phyloP scores from a whole-genome alignment of 2,329 filamentous ascomycete genomes.

The Huntiella abstrusa region DNA sequence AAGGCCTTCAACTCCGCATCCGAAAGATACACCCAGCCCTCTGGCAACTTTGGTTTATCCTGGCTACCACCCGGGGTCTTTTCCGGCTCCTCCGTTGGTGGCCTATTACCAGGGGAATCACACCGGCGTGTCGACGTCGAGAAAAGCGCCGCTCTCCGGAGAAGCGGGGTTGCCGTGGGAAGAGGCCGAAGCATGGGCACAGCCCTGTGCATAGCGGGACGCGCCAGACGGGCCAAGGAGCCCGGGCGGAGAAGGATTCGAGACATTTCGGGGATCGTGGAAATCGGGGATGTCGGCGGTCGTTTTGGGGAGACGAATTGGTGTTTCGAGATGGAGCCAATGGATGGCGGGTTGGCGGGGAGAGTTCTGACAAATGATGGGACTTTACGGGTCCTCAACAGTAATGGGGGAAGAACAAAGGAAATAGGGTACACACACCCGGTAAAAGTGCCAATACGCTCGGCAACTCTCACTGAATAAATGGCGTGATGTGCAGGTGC shows the following conservation, averaged over 20 bases:
- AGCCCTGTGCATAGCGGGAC: constrained; percentile 16
- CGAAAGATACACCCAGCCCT: constrained; percentile 28
- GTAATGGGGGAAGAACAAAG: too few relatives aligned
- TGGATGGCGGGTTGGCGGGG: not conserved
- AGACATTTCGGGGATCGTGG: constrained; percentile 33
- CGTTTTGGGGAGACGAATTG: not conserved
- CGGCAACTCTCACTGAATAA: too few relatives aligned
- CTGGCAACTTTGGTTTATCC: constrained; percentile 17
- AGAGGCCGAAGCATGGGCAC: not conserved
- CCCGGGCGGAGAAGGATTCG: constrained; percentile 47
- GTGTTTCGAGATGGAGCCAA: not conserved
- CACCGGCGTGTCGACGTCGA: constrained; percentile 17
- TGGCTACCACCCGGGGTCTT: not conserved
- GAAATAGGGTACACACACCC: not conserved
- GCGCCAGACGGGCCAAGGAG: constrained; percentile 44
- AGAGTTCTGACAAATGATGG: too few relatives aligned
- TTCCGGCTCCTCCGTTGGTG: constrained; percentile 11
- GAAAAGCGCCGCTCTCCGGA: constrained; percentile 19
- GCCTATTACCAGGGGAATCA: constrained; percentile 20
- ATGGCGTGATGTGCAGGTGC: too few relatives aligned
- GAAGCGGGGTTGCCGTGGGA: constrained; percentile 18
- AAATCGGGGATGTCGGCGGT: not conserved
- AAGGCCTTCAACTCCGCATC: constrained; percentile 33
- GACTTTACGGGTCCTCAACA: too few relatives aligned
- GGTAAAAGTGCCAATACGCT: not conserved